Conservation (phyloP, 2,329 filamentous ascomycete species). For the Colletotrichum sp. region DNA sequence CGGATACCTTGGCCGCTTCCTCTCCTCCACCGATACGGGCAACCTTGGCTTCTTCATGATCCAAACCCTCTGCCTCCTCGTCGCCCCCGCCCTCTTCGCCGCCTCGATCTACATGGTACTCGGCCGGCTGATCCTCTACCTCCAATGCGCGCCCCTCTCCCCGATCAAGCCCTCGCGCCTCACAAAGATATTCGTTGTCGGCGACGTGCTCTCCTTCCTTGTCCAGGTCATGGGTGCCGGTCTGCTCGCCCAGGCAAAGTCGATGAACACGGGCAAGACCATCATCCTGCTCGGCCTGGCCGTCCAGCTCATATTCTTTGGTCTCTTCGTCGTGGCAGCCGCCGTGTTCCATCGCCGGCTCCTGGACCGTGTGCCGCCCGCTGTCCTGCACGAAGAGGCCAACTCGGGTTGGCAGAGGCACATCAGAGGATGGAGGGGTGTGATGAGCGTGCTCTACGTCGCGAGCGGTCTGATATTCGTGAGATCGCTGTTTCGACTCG, state of each 20-base stretch:
- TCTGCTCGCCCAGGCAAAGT: neutral
- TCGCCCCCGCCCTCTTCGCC: constrained; percentile 8
- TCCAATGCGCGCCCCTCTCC: neutral
- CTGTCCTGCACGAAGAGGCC: neutral
- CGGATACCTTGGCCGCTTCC: neutral
- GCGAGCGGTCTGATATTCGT: constrained; percentile 50
- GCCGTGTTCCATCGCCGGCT: constrained; percentile 41
- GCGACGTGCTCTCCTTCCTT: constrained; percentile 15
- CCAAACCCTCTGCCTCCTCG: neutral
- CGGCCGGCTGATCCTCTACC: neutral
- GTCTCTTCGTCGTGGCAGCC: constrained; percentile 49
- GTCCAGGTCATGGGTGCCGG: neutral
- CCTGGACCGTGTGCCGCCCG: neutral
- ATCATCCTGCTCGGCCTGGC: constrained; percentile 53
- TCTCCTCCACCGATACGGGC: neutral
- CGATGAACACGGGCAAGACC: constrained; percentile 34
- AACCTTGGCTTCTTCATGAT: neutral
- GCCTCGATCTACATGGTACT: constrained; percentile 17
- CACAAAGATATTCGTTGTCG: constrained; percentile 17
- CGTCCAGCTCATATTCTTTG: constrained; percentile 57
- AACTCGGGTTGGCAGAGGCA: constrained; percentile 21
- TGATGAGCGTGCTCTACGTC: constrained; percentile 44
- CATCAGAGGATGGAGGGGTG: neutral
- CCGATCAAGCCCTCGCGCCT: constrained; percentile 29
- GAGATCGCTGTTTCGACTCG: constrained; percentile 43